phyloP scores from a whole-genome alignment of 805 yeast genomes.

The Helenozyma rhizophorensis region DNA sequence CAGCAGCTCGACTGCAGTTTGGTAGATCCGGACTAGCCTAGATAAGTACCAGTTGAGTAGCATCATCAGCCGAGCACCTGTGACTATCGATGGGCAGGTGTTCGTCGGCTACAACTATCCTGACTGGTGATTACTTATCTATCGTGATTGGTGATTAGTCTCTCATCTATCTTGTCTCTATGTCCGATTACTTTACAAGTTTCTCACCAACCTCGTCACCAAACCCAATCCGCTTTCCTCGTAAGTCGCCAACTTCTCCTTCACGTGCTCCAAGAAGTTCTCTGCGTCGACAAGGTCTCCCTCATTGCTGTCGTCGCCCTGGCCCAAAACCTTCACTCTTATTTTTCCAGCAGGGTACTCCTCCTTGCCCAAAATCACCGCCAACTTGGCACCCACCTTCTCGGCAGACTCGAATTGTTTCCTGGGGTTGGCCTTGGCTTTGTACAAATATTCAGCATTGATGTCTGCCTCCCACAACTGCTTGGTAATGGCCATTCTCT shows the following conservation, averaged over 20 bases:
- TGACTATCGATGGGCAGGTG: too few species aligned
- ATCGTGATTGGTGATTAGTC: too few species aligned
- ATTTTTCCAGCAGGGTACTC: slow-evolving; percentile 78
- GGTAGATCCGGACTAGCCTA: too few species aligned
- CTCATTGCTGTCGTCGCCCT: slow-evolving; percentile 78
- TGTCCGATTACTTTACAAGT: slow-evolving; percentile 42
- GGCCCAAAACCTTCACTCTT: slow-evolving; percentile 84
- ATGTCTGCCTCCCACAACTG: slow-evolving; percentile 84
- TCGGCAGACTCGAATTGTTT: slow-evolving; percentile 98
- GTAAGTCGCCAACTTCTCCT: slow-evolving; percentile 29
- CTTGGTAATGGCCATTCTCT: slow-evolving; percentile 85
- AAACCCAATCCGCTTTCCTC: slow-evolving; percentile 57
- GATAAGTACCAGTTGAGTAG: too few species aligned
- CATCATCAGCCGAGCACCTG: too few species aligned
- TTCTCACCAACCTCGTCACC: slow-evolving; percentile 58
- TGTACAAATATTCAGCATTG: slow-evolving; percentile 87
- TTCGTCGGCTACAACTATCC: too few species aligned
- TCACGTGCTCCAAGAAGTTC: slow-evolving; percentile 51
- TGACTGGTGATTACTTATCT: too few species aligned
- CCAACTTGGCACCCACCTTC: slow-evolving; percentile 83
- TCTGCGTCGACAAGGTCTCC: slow-evolving; percentile 72
- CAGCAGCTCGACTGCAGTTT: too few species aligned
- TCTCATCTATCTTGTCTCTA: too few species aligned
- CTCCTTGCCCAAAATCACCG: slow-evolving; percentile 93
- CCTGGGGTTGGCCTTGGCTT: slow-evolving; percentile 88